Base-by-base conservation (phyloP, 495 filamentous ascomycete genomes). In the Hypomontagnella submonticulosa region DNA sequence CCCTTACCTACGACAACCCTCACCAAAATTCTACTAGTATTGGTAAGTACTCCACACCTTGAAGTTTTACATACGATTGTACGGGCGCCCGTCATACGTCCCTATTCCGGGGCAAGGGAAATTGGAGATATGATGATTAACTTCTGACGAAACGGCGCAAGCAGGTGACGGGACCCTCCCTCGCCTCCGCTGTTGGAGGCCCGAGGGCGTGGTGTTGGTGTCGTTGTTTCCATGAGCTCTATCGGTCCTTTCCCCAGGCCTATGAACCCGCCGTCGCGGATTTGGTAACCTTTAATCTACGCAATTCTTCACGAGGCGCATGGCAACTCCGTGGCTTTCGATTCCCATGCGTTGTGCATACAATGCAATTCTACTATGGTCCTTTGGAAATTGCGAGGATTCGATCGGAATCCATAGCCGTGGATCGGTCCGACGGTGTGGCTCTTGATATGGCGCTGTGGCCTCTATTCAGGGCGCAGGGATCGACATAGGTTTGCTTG, bases 201-300 rank as follows among this genome's bases (percentile, higher is more conserved):
- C 60, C 44, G 37, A 23, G 43, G 18, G 19, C 52, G 30, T 37
- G 60, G 60, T 9, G 19, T 52, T 34, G 46, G 44, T 38, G 34
- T n/a, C 19, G 34, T 36, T n/a, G 33, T 9, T 30, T 20, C 19
- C 33, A 27, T 6, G 19, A 44, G 38, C 32, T 40, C 19, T 62
- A 63, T 63, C 60, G 60, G 60, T 38, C 52, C 52, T 56, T 50
- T 44, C 47, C 52, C 51, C 46, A 52, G 12, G 60, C 52, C 30
- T 50, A 44, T 44, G 52, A 63, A 18, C 60, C 51, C 52, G 44
- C 32, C 12, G 44, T 43, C 27, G 9, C 57, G 60, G 60, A n/a
- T 44, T 63, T 50, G 59, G 48, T 38, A 37, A 32, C 18, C 27
- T 56, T 27, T 27, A 56, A 50, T 32, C 38, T 41, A 59, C 38